Percentiles rank a stretch among this genome's conserved stretches.
Conservation (phyloP, 2,329 filamentous ascomycete species). For the Pyrenophora seminiperda region DNA sequence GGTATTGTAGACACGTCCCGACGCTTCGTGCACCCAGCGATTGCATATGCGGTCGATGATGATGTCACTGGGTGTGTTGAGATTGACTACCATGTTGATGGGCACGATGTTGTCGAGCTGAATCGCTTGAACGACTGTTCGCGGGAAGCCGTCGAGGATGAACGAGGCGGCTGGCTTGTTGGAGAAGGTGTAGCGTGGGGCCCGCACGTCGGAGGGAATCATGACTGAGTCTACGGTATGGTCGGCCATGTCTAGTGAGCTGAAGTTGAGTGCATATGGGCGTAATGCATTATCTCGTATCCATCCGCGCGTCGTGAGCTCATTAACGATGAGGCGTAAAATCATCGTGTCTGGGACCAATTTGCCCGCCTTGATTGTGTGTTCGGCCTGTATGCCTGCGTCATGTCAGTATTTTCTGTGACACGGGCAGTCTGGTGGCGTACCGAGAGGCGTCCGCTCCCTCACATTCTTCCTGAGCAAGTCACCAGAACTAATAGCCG, state of each 20-base stretch:
- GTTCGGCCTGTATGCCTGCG: slow-evolving; percentile 86
- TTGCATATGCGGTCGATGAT: slow-evolving; percentile 89
- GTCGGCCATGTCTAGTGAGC: slow-evolving; percentile 38
- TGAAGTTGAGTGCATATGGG: slow-evolving; percentile 53
- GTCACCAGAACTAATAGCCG: slow-evolving; percentile 92
- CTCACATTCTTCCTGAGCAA: slow-evolving; percentile 91
- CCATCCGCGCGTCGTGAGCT: slow-evolving; percentile 86
- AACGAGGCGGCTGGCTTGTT: slow-evolving; percentile 83
- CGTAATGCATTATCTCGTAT: slow-evolving; percentile 60
- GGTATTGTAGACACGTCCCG: slow-evolving; percentile 93
- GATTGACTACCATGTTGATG: slow-evolving; percentile 91
- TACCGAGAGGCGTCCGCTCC: slow-evolving; percentile 82
- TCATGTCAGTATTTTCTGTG: slow-evolving; percentile 18
- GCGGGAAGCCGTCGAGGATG: slow-evolving; percentile 94
- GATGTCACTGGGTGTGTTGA: slow-evolving; percentile 83
- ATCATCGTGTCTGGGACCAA: slow-evolving; percentile 94
- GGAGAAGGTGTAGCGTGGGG: slow-evolving; percentile 54
- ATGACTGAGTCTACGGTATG: slow-evolving; percentile 50
- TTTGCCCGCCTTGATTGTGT: slow-evolving; percentile 82
- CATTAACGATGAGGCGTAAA: slow-evolving; percentile 86
- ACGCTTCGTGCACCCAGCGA: slow-evolving; percentile 91
- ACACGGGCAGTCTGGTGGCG: slow-evolving; percentile 19
- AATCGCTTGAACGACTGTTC: slow-evolving; percentile 78
- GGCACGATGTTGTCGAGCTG: slow-evolving; percentile 81
- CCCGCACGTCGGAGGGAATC: slow-evolving; percentile 48